Conservation (phyloP, 1,284 basidiomycete species). For the Rhodotorula sp. region DNA sequence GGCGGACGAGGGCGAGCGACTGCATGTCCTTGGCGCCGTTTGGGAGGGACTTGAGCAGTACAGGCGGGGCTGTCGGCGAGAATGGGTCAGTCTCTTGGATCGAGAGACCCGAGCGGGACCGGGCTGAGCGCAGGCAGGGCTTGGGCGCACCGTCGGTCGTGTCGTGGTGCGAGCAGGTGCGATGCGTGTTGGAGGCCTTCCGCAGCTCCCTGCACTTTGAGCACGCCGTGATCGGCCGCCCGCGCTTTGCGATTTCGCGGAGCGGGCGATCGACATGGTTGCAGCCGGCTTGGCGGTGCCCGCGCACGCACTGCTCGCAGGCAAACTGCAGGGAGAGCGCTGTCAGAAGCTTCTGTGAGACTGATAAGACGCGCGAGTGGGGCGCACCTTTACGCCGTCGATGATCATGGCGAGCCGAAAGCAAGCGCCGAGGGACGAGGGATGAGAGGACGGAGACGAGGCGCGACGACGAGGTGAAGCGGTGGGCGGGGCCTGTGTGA, state of each 20-base stretch:
- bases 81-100: not conserved
- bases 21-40: conserved; percentile 13
- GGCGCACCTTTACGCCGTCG: conserved; percentile 30
- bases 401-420: conserved; percentile 16
- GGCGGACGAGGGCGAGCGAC: conserved; percentile 14
- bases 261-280: conserved; percentile 26
- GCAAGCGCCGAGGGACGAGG: not conserved
- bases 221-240: conserved; percentile 20
- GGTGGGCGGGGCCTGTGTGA: too few relatives aligned
- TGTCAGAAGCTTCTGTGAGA: too few relatives aligned
- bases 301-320: conserved; percentile 29
- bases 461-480: too few relatives aligned
- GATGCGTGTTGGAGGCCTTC: conserved; percentile 22
- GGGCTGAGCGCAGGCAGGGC: not conserved
- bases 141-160: conserved; percentile 1
- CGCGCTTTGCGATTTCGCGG: conserved; percentile 23
- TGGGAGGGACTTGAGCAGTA: conserved; percentile 19
- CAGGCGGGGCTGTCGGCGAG: not conserved
- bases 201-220: conserved; percentile 13
- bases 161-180: conserved; percentile 22
- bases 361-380: too few relatives aligned
- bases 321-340: not conserved
- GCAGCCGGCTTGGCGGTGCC: conserved; percentile 29
- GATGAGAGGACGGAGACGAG: not conserved
- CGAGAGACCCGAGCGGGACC: not conserved